Base-by-base conservation (phyloP, 2,329 filamentous ascomycete genomes). In the Ophiostoma himal-ulmi region DNA sequence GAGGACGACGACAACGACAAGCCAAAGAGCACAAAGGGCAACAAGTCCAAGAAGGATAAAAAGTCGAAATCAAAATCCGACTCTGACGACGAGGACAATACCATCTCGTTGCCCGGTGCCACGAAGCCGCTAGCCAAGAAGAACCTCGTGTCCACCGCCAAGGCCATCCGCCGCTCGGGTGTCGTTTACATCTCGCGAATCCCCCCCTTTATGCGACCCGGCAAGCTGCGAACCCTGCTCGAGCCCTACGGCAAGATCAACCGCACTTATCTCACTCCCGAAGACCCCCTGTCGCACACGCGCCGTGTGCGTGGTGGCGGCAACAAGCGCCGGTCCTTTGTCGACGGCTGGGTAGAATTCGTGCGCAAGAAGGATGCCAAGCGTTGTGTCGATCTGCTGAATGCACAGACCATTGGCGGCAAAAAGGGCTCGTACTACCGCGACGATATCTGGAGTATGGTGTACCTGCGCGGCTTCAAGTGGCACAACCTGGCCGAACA, bases 321-420 rank as follows among this genome's bases (percentile, higher is more conserved):
- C 71, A 95, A 94, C 81, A 93, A 93, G 81, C 93, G 93, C 79
- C 86, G 88, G 72, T 86, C 86, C n/a, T 95, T 88, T 80, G 89
- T 88, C 3, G 93, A 96, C 79, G 93, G 92, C 65, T 96, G 92
- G 92, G 88, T 95, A 37, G 93, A 96, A 78, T 96, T 94, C 76
- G 79, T 88, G 48, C 84, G 85, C 73, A 95, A 95, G 79, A 84
- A 85, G 73, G 89, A 94, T 73, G 92, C 92, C 48, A 93, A 94
- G 78, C 82, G 86, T n/a, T 89, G 87, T 0, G 91, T 89, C 68
- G 90, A 92, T 74, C 84, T 91, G 36, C 82, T 96, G 68, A 96
- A 96, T 77, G 90, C 90, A 60, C 86, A 86, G 73, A 91, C 86
- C 14, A 91, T 95, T 71, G 92, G 92, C 68, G 92, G 92, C 36